Evolutionary conservation across 306 rosid species (phyloP).

Genomic region (Prunus campanulata): DNA sequence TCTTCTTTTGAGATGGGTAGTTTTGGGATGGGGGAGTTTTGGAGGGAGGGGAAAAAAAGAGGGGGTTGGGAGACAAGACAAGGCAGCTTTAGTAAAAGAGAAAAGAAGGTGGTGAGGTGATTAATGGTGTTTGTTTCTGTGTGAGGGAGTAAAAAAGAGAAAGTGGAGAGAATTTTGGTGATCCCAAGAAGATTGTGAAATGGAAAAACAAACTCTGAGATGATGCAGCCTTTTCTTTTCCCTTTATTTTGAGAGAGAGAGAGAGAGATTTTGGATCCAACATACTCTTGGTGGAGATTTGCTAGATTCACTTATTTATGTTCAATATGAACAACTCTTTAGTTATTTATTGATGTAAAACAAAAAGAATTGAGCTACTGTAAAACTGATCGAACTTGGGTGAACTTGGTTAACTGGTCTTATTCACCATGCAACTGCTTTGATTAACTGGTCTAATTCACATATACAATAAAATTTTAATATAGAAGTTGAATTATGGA

Average conservation of each 20-base stretch:
- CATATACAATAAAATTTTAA: too few species aligned
- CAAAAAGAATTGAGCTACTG: too few species aligned
- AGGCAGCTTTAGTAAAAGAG: slow-evolving; percentile 72
- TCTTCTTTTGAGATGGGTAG: slow-evolving; percentile 28
- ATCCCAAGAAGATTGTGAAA: slow-evolving; percentile 66
- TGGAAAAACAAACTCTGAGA: not conserved
- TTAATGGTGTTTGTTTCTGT: slow-evolving; percentile 29
- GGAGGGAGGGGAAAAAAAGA: slow-evolving; percentile 5
- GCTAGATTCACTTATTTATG: too few species aligned
- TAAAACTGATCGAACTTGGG: too few species aligned
- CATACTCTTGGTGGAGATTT: too few species aligned
- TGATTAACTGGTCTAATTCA: too few species aligned
- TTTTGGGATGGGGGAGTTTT: slow-evolving; percentile 29
- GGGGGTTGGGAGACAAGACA: slow-evolving; percentile 26
- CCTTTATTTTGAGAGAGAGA: slow-evolving; percentile 2
- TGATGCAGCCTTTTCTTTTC: slow-evolving; percentile 43
- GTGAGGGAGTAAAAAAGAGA: slow-evolving; percentile 26
- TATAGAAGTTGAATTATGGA: too few species aligned
- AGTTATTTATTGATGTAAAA: too few species aligned
- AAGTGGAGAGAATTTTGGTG: slow-evolving; percentile 53
- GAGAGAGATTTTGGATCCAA: not conserved
- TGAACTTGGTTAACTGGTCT: too few species aligned
- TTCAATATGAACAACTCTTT: too few species aligned
- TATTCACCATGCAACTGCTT: too few species aligned
- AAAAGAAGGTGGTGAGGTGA: slow-evolving; percentile 30